Percentiles rank a stretch among this genome's conserved stretches.
Conservation (phyloP, 2,329 filamentous ascomycete species). For the Thelonectria discophora region DNA sequence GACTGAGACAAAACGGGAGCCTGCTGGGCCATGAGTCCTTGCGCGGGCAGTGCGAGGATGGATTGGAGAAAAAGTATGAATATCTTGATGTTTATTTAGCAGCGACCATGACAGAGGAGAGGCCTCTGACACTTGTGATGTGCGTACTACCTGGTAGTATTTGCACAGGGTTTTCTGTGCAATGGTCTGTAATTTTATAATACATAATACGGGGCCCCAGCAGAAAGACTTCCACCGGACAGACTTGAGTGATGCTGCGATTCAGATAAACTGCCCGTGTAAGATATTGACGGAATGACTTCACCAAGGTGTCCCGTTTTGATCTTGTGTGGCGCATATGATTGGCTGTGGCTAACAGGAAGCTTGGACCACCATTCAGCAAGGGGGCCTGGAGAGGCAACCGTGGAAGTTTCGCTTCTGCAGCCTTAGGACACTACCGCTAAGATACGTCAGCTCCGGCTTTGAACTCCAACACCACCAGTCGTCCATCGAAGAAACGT, state of each 20-base stretch:
- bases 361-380: conserved; percentile 40
- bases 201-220: neutral
- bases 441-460: conserved; percentile 41
- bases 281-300: neutral
- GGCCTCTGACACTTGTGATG: neutral
- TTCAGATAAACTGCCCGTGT: too few relatives aligned
- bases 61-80: neutral
- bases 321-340: conserved; percentile 20
- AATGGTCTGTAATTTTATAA: neutral
- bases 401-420: conserved; percentile 44
- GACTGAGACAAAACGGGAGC: neutral
- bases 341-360: conserved; percentile 33
- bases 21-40: neutral
- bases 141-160: neutral
- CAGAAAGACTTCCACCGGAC: neutral
- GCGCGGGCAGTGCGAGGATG: neutral
- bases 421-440: conserved; percentile 2
- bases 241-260: neutral
- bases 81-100: neutral
- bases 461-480: conserved; percentile 30
- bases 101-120: neutral
- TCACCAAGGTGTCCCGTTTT: conserved; percentile 19
- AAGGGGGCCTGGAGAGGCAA: conserved; percentile 42
- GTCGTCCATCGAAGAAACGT: conserved; percentile 7
- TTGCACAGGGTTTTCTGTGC: neutral